Conservation (phyloP, 352 stramenopile genomes). For the Phytopythium oedochilum region DNA sequence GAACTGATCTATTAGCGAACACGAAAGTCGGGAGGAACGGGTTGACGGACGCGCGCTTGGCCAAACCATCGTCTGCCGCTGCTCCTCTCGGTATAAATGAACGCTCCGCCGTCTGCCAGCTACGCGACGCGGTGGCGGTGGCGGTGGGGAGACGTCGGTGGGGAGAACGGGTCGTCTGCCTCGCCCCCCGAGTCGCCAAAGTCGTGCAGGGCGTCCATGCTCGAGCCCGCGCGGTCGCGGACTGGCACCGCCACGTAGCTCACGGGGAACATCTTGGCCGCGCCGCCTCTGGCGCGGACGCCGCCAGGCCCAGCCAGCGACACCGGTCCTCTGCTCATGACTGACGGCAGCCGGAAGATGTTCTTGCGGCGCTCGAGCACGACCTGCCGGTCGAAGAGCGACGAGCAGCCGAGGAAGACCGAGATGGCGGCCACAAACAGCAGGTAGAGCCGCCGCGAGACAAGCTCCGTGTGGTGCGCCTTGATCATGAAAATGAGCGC, state of each 20-base stretch:
- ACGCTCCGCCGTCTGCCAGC: not conserved
- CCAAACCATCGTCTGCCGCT: no score
- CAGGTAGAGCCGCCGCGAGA: constrained; percentile 78
- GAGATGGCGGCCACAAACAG: constrained; percentile 78
- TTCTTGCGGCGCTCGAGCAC: constrained; percentile 57
- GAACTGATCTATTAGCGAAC: no score
- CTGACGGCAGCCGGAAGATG: constrained; percentile 50
- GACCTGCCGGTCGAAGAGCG: constrained; percentile 69
- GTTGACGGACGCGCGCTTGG: no score
- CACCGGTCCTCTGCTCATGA: constrained; percentile 14
- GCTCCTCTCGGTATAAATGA: not conserved
- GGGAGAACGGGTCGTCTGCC: constrained; percentile 20
- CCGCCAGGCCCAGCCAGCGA: constrained; percentile 6
- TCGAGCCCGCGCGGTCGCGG: constrained; percentile 17
- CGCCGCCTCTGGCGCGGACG: constrained; percentile 12
- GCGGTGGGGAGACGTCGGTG: constrained; percentile 19
- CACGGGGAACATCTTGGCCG: constrained; percentile 7
- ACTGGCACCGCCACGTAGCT: constrained; percentile 3
- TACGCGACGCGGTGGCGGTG: constrained; percentile 11
- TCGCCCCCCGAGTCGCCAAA: constrained; percentile 15
- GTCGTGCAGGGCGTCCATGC: constrained; percentile 14
- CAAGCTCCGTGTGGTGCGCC: constrained; percentile 73
- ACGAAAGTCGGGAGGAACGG: not conserved
- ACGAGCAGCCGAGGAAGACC: constrained; percentile 80
- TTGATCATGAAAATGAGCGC: constrained; percentile 91